Evolutionary conservation across 2,329 filamentous ascomycete genomes (phyloP).

Genomic region (Penicillium italicum): DNA sequence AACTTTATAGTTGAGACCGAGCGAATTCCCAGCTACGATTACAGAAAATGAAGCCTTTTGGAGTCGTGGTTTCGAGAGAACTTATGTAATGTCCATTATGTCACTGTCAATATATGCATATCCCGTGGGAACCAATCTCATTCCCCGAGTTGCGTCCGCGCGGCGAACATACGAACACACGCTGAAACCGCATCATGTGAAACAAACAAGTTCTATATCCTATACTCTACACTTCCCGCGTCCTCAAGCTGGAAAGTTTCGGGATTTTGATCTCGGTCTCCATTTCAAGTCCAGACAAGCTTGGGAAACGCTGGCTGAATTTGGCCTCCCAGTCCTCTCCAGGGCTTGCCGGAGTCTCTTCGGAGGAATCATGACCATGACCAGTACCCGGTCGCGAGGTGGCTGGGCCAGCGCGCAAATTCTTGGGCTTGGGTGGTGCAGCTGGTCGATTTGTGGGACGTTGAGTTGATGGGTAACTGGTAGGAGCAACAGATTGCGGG

Average conservation of each 20-base stretch:
- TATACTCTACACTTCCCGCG: constrained; percentile 40
- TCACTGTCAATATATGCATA: constrained; percentile 16
- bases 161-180: constrained; percentile 13
- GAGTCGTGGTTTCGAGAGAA: neutral
- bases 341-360: constrained; percentile 23
- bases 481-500: constrained; percentile 14
- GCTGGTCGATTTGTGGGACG: constrained; percentile 46
- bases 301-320: constrained; percentile 85
- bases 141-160: constrained; percentile 7
- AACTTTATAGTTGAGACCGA: neutral
- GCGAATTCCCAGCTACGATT: neutral
- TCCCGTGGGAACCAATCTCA: constrained; percentile 5
- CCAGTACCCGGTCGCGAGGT: constrained; percentile 20
- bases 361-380: constrained; percentile 29
- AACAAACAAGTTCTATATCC: constrained; percentile 10
- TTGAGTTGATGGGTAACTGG: constrained; percentile 23
- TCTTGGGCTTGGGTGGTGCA: constrained; percentile 60
- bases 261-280: constrained; percentile 59
- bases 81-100: constrained; percentile 24
- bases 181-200: constrained; percentile 16
- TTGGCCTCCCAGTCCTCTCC: constrained; percentile 63
- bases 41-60: neutral
- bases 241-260: constrained; percentile 38
- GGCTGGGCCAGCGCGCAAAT: constrained; percentile 49
- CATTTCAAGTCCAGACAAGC: constrained; percentile 79